Evolutionary conservation across 2,329 filamentous ascomycete genomes (phyloP).

Genomic region (Fusarium graminum): DNA sequence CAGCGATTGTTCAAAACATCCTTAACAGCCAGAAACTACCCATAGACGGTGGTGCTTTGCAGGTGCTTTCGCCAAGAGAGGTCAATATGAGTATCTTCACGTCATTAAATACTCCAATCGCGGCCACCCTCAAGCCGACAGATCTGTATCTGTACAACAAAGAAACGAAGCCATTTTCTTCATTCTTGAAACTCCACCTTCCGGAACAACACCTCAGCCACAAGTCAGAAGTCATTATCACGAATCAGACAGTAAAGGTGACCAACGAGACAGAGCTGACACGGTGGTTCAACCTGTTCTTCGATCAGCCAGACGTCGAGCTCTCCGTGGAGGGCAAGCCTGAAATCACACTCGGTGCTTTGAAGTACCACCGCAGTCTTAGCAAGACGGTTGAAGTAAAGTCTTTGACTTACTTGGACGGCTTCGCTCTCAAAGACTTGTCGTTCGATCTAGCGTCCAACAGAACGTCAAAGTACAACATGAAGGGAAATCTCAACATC

Average conservation of each 20-base stretch:
- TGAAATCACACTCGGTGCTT: slow-evolving; percentile 55
- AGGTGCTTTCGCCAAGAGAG: slow-evolving; percentile 51
- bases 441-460: slow-evolving; percentile 56
- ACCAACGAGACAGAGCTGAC: slow-evolving; percentile 57
- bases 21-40: slow-evolving; percentile 58
- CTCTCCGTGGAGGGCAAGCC: slow-evolving; percentile 57
- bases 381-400: slow-evolving; percentile 58
- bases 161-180: slow-evolving; percentile 42
- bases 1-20: slow-evolving; percentile 60
- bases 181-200: slow-evolving; percentile 47
- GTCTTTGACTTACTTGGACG: slow-evolving; percentile 57
- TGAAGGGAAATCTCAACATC: slow-evolving; percentile 58
- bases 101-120: slow-evolving; percentile 55
- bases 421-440: slow-evolving; percentile 57
- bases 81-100: slow-evolving; percentile 56
- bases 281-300: slow-evolving; percentile 56
- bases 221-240: slow-evolving; percentile 54
- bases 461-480: slow-evolving; percentile 55
- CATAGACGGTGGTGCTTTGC: slow-evolving; percentile 54
- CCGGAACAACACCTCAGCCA: slow-evolving; percentile 53
- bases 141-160: slow-evolving; percentile 59
- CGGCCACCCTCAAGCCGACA: slow-evolving; percentile 55
- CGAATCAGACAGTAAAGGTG: slow-evolving; percentile 54
- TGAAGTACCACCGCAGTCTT: slow-evolving; percentile 55
- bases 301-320: slow-evolving; percentile 53